Conservation (phyloP, 2,329 filamentous ascomycete genomes). For the Venturia effusa region DNA sequence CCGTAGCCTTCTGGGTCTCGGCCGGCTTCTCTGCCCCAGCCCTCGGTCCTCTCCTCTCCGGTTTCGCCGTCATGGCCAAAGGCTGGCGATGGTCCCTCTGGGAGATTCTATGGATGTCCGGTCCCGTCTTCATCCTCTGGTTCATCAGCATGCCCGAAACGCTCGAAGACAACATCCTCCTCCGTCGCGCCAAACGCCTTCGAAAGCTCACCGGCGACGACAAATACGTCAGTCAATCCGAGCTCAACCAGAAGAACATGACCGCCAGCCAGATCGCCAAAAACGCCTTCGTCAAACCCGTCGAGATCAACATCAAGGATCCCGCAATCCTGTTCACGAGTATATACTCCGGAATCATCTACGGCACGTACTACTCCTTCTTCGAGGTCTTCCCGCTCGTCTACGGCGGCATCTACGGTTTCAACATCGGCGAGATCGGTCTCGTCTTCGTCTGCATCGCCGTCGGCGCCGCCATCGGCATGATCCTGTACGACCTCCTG, state of each 20-base stretch:
- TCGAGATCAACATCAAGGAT: constrained; percentile 31
- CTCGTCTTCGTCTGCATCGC: constrained; percentile 23
- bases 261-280: constrained; percentile 36
- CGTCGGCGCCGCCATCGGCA: constrained; percentile 18
- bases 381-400: constrained; percentile 27
- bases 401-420: constrained; percentile 29
- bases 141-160: constrained; percentile 32
- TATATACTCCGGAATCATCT: constrained; percentile 18
- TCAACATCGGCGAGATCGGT: constrained; percentile 25
- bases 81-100: constrained; percentile 20
- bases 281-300: constrained; percentile 50
- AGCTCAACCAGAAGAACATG: constrained; percentile 51
- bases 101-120: constrained; percentile 20
- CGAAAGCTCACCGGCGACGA: constrained; percentile 48
- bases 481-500: constrained; percentile 18
- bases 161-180: constrained; percentile 46
- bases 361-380: constrained; percentile 20
- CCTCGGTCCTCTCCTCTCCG: constrained; percentile 18
- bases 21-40: constrained; percentile 27
- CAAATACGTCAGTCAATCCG: constrained; percentile 48
- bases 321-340: constrained; percentile 21
- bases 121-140: constrained; percentile 19
- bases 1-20: constrained; percentile 32
- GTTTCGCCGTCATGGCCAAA: constrained; percentile 17
- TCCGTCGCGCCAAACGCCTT: constrained; percentile 50